Evolutionary conservation across 495 filamentous ascomycete genomes (phyloP), one percentile per base, ranked within the genome.

Genomic region (Massariosphaeria phaeospora): DNA sequence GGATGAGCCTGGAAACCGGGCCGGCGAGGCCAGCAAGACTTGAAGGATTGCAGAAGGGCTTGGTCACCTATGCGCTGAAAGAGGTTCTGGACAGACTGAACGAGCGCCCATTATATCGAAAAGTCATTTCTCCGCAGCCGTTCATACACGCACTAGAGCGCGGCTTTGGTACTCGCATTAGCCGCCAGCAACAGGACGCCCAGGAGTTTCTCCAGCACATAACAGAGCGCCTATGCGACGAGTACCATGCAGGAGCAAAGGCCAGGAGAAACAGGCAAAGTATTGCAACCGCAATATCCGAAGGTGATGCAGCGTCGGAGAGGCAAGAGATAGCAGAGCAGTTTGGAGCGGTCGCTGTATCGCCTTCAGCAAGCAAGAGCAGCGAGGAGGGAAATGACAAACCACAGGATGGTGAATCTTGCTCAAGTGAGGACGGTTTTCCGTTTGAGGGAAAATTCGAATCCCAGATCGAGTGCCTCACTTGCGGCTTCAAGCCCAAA

Each of bases 121-220:
- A 96, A 74, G 95, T 88, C 0, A 95, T 97, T 55, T 90, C 90
- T 13, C 88, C 91, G 18, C 79, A 76, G 2, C 72, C 74, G 0
- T 97, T 99, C 66, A 82, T 99, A 15, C 68, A 76, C 48, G 81
- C 83, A 0, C 72, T 99, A 23, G 93, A 99, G 70, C 75, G 75
- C 31, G 89, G 91, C 3, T 99, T 95, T 66, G 78, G 82, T 25
- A 89, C 91, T 54, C 82, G 85, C 35, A 91, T 99, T 64, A 95
- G 86, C 63, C 84, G 93, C 40, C 84, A 88, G 53, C 94, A 99
- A 67, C 94, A 99, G 69, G 93, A 99, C 72, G 93, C 93, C n/a
- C 93, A 99, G 65, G 93, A 99, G 67, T 94, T 99, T 52, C 63
- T 99, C 48, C 93, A 99, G 69, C 80, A 97, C 41, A 84, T 99